Conservation (phyloP, 495 filamentous ascomycete genomes). For the Evernia prunastri region DNA sequence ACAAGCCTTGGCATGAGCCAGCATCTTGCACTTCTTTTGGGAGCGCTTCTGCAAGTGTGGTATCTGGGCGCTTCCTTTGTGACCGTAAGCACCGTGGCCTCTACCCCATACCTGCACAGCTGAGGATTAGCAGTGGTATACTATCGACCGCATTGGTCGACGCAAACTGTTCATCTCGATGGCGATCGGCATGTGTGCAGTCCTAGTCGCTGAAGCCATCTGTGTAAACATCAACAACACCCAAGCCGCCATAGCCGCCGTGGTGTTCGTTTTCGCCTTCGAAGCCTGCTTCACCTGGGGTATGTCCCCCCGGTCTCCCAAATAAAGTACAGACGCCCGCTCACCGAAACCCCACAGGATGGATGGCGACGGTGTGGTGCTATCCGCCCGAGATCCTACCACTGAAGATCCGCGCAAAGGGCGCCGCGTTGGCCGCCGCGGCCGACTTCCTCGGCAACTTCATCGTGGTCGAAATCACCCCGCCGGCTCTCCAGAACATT, state of each 20-base stretch:
- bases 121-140: constrained; percentile 27
- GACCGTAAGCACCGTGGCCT: constrained; percentile 20
- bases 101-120: not conserved
- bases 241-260: constrained; percentile 24
- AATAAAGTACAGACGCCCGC: no score
- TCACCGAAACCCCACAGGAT: constrained; percentile 2
- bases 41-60: constrained; percentile 31
- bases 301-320: constrained; percentile 7
- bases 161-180: constrained; percentile 30
- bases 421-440: constrained; percentile 29
- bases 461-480: constrained; percentile 40
- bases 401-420: constrained; percentile 34
- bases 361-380: constrained; percentile 19
- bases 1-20: constrained; percentile 28
- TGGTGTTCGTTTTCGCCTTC: constrained; percentile 34
- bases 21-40: constrained; percentile 29
- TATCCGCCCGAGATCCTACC: constrained; percentile 29
- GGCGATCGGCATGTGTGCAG: constrained; percentile 31
- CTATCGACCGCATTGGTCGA: constrained; percentile 26
- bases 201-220: constrained; percentile 30
- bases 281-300: constrained; percentile 36
- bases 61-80: constrained; percentile 33
- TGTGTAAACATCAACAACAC: constrained; percentile 25
- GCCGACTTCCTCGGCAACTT: constrained; percentile 28
- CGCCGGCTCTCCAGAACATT: constrained; percentile 35